These are phyloP conservation scores for Alternaria brassicae DNA, from an alignment of 2,329 filamentous ascomycete species.

Conservation along the genomic window DNA sequence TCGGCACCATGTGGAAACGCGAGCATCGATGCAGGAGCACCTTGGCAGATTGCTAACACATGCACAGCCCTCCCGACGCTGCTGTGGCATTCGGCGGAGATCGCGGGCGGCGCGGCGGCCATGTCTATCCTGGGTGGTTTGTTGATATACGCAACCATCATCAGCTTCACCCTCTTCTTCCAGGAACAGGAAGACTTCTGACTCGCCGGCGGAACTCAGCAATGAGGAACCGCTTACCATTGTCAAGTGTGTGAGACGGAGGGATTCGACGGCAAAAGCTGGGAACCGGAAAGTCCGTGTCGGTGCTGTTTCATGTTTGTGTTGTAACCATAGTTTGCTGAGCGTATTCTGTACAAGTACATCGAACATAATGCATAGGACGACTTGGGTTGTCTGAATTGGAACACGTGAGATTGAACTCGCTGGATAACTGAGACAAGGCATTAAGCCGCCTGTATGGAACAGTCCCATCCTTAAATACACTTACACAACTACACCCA, in stretches of 20 bases:
- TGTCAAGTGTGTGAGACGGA: neutral
- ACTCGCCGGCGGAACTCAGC: constrained; percentile 39
- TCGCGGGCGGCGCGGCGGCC: constrained; percentile 82
- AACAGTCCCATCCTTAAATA: neutral
- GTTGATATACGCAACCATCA: constrained; percentile 96
- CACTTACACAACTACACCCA: constrained; percentile 11
- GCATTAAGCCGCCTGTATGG: neutral
- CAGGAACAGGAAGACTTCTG: constrained; percentile 96
- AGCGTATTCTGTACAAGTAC: constrained; percentile 41
- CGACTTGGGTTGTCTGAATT: neutral
- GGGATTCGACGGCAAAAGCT: neutral
- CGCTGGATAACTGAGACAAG: neutral
- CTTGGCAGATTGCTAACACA: constrained; percentile 18
- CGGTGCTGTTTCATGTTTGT: constrained; percentile 8
- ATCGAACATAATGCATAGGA: constrained; percentile 20
- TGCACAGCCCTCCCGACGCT: constrained; percentile 80
- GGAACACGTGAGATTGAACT: neutral
- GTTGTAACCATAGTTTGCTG: constrained; percentile 23
- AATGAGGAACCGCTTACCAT: constrained; percentile 18
- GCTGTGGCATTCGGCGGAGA: constrained; percentile 85
- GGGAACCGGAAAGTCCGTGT: neutral
- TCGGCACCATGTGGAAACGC: neutral
- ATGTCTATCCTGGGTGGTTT: constrained; percentile 95
- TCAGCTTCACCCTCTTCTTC: constrained; percentile 98
- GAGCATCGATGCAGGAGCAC: neutral